Conservation (phyloP, 2,329 filamentous ascomycete genomes). For the Penicillium psychrosexuale region DNA sequence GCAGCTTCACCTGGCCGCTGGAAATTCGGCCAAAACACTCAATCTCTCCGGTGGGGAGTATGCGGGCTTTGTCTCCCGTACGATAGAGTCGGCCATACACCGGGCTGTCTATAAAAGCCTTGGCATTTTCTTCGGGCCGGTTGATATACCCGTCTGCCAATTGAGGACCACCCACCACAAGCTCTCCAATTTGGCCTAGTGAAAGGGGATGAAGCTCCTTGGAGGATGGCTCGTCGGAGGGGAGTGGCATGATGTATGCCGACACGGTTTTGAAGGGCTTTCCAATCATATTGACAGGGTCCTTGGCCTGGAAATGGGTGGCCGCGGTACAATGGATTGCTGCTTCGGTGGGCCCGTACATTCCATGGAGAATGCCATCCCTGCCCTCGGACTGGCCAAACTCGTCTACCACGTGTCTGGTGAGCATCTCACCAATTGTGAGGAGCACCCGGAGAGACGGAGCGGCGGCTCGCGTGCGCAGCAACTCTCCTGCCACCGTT, state of each 20-base stretch:
- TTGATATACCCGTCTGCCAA: constrained; percentile 80
- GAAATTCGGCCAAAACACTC: constrained; percentile 79
- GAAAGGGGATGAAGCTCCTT: constrained; percentile 55
- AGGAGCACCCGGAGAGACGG: constrained; percentile 69
- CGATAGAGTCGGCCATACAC: constrained; percentile 70
- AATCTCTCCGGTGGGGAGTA: constrained; percentile 66
- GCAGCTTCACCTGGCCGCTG: constrained; percentile 79
- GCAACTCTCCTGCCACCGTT: constrained; percentile 74
- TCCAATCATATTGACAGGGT: constrained; percentile 68
- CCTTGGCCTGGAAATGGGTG: constrained; percentile 55
- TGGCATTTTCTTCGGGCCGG: constrained; percentile 68
- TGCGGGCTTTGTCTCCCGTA: constrained; percentile 77
- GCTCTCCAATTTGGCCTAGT: constrained; percentile 68
- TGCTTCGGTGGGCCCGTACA: constrained; percentile 93
- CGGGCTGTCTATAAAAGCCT: constrained; percentile 65
- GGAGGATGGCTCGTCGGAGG: constrained; percentile 23
- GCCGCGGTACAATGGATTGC: constrained; percentile 86
- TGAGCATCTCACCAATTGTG: constrained; percentile 93
- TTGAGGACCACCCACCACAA: constrained; percentile 77
- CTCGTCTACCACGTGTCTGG: constrained; percentile 68
- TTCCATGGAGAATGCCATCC: constrained; percentile 73
- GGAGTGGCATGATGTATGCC: constrained; percentile 63
- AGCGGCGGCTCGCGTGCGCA: constrained; percentile 64
- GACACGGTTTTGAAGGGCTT: constrained; percentile 77
- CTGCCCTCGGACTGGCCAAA: constrained; percentile 62